Percentiles rank a stretch among this genome's conserved stretches.
Conservation (phyloP, 306 rosid genomes). For the Parietaria judaica region DNA sequence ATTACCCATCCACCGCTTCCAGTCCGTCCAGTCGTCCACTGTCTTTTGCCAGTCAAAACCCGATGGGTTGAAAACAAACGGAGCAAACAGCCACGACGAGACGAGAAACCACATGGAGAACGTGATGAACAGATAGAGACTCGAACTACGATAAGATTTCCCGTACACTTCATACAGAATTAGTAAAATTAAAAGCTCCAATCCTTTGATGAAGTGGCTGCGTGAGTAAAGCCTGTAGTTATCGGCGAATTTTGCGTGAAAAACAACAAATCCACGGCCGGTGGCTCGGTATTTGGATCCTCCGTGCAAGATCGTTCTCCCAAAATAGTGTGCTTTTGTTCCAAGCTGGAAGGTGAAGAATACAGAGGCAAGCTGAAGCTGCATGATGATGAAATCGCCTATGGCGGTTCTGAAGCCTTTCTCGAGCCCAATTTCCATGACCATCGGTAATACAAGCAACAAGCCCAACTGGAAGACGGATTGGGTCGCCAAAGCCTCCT, state of each 20-base stretch:
- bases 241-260: constrained; percentile 88
- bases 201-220: constrained; percentile 93
- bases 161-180: constrained; percentile 65
- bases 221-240: constrained; percentile 85
- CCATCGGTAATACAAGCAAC: constrained; percentile 84
- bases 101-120: constrained; percentile 90
- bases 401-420: constrained; percentile 94
- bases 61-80: constrained; percentile 88
- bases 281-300: constrained; percentile 89
- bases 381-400: constrained; percentile 92
- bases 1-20: constrained; percentile 99
- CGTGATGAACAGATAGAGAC: constrained; percentile 65
- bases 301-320: constrained; percentile 94
- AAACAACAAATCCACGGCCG: constrained; percentile 94
- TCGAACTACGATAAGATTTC: constrained; percentile 50
- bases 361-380: constrained; percentile 91
- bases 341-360: constrained; percentile 97
- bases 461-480: constrained; percentile 78
- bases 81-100: constrained; percentile 93
- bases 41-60: constrained; percentile 99
- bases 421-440: constrained; percentile 96
- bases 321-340: constrained; percentile 88
- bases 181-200: constrained; percentile 69
- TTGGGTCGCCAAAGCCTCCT: constrained; percentile 86
- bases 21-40: constrained; percentile 95